Evolutionary conservation across 768 basidiomycete genomes (phyloP), one percentile per base, ranked within the genome.

Genomic region (Clitopilus passeckerianus): DNA sequence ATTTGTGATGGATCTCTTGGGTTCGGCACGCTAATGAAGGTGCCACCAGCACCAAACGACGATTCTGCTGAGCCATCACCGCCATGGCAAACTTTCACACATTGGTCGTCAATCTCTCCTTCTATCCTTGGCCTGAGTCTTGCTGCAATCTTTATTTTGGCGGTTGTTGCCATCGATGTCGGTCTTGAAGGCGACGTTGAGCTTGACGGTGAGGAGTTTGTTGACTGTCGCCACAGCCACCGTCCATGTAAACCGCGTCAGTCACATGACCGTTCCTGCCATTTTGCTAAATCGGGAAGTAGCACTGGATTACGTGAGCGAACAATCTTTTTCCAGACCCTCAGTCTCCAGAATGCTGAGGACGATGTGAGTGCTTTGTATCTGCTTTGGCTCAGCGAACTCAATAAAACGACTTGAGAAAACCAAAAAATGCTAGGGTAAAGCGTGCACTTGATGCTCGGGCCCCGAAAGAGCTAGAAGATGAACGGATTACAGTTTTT

Each of bases 351-450:
- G 54, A 22, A 61, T 61, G 60, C 24, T 61, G 53, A 58, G 60
- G 57, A 61, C 60, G 30, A 53, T 61, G 60, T 61, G 54, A 57
- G 60, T 57, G 5, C 27, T 16, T 34, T 9, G 46, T 23, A 10
- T 9, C 4, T 10, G n/a, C 12, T 50, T 9, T 50, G 16, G 12
- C 7, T 4, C 7, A 30, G 27, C 3, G 27, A 30, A 30, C 27
- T 30, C 5, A 50, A 50, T 7, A 20, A 41, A 22, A 12, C 18
- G 46, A 50, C 10, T 50, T 5, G 4, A 81, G 80, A 70, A 98
- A 96, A 78, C 93, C 97, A 20, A 93, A 91, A 80, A 98, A 96
- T 81, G 95, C 97, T 6, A 86, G 96, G 34, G 90, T 91, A 14
- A 99, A 98, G 74, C 83, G 97, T 61, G 95, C 84, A 0, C 67